Conservation (phyloP, 345 rosid species). For the Citrus maxima region DNA sequence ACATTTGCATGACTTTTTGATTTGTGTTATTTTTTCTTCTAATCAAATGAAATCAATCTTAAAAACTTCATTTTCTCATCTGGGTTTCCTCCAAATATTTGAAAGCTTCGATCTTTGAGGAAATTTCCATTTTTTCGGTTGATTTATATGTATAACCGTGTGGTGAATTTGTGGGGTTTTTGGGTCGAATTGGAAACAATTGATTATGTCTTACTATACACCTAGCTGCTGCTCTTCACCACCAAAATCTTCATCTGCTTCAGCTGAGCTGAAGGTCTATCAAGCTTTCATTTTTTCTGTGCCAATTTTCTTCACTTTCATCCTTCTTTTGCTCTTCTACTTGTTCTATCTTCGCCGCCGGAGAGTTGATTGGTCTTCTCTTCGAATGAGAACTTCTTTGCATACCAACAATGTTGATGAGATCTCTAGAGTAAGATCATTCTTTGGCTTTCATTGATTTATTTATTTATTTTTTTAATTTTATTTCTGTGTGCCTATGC, state of each 20-base stretch:
- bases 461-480: background rate
- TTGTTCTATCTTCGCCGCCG: constrained; percentile 74
- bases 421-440: constrained; percentile 26
- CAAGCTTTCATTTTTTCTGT: constrained; percentile 78
- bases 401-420: constrained; percentile 15
- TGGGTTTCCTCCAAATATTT: constrained; percentile 7
- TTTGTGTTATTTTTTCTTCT: background rate
- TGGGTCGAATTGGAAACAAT: background rate
- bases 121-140: background rate
- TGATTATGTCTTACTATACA: constrained; percentile 41
- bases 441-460: background rate
- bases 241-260: constrained; percentile 19
- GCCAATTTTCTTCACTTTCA: constrained; percentile 74
- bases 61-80: background rate
- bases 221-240: constrained; percentile 22
- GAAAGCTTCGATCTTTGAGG: background rate
- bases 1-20: background rate
- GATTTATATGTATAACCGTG: constrained; percentile 1
- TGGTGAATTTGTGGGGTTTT: constrained; percentile 1
- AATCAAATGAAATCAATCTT: background rate
- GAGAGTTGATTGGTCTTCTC: constrained; percentile 61
- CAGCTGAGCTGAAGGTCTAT: constrained; percentile 64
- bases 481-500: background rate
- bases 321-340: constrained; percentile 73
- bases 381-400: constrained; percentile 49